A percentile compares a stretch with the other conserved stretches of the same genome.
These are phyloP conservation scores for Ustilago esculenta DNA, from an alignment of 1,284 basidiomycete genomes.

Conservation along the genomic window DNA sequence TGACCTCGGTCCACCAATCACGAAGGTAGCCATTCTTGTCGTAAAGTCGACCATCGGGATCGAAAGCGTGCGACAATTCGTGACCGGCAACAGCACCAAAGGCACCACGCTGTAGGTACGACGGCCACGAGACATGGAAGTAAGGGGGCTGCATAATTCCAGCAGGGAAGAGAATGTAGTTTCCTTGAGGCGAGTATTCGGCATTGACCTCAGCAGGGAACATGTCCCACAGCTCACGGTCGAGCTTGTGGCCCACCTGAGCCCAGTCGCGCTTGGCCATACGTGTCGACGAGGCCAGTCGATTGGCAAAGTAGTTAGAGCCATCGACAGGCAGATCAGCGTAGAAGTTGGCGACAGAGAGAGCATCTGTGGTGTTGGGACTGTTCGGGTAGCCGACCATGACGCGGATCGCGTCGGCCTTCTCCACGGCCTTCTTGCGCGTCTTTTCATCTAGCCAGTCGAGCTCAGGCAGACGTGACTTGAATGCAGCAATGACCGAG, in stretches of 20 bases:
- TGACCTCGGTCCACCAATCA: slow-evolving; percentile 81
- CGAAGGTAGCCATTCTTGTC: slow-evolving; percentile 71
- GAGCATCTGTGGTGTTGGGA: slow-evolving; percentile 81
- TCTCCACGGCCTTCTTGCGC: slow-evolving; percentile 82
- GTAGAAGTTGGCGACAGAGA: slow-evolving; percentile 81
- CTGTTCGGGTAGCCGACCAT: slow-evolving; percentile 89
- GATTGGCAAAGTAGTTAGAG: slow-evolving; percentile 84
- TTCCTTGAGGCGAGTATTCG: slow-evolving; percentile 62
- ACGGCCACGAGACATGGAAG: slow-evolving; percentile 86
- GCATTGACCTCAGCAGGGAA: slow-evolving; percentile 73
- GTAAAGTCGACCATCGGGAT: slow-evolving; percentile 81
- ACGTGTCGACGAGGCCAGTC: slow-evolving; percentile 72
- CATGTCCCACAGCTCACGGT: slow-evolving; percentile 88
- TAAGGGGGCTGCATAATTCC: slow-evolving; percentile 93
- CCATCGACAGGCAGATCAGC: slow-evolving; percentile 74
- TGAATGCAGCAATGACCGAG: slow-evolving; percentile 87
- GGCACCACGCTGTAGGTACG: slow-evolving; percentile 83
- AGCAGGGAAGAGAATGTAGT: slow-evolving; percentile 93
- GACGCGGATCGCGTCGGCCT: slow-evolving; percentile 81
- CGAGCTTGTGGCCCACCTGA: slow-evolving; percentile 77
- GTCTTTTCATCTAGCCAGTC: slow-evolving; percentile 93
- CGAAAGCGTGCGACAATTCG: slow-evolving; percentile 81
- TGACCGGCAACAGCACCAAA: slow-evolving; percentile 62
- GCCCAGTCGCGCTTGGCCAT: slow-evolving; percentile 74
- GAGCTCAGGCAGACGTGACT: slow-evolving; percentile 78